Evolutionary conservation across 345 rosid genomes (phyloP).

Genomic region (Pistacia atlantica): DNA sequence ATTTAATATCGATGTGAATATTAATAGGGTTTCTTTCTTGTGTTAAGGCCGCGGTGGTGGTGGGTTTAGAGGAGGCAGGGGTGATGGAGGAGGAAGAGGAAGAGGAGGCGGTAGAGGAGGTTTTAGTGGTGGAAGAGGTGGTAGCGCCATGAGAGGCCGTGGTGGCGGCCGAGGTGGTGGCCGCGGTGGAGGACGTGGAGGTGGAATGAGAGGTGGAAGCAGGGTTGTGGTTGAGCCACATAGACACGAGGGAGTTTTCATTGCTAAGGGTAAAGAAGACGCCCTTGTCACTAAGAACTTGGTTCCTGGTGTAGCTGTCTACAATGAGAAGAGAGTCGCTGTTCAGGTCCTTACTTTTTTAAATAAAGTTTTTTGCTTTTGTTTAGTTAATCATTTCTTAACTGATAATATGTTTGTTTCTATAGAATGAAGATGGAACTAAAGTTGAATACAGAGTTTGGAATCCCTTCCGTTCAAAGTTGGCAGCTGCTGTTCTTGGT

Average conservation of each 20-base stretch:
- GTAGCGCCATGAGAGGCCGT: conserved; percentile 48
- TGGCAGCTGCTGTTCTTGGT: conserved; percentile 96
- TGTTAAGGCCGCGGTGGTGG: conserved; percentile 51
- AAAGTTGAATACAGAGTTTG: conserved; percentile 92
- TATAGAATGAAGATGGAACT: conserved; percentile 87
- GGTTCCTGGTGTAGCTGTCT: conserved; percentile 94
- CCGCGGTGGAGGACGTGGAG: conserved; percentile 51
- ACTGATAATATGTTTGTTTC: no score
- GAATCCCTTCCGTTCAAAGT: conserved; percentile 98
- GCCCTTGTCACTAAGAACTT: conserved; percentile 89
- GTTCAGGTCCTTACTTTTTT: conserved; percentile 57
- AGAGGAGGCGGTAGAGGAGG: conserved; percentile 43
- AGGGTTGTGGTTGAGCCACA: conserved; percentile 85
- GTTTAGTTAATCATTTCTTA: not conserved
- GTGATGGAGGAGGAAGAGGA: conserved; percentile 47
- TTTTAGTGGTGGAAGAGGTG: conserved; percentile 44
- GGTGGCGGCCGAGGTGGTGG: conserved; percentile 55
- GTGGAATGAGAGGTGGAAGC: conserved; percentile 93
- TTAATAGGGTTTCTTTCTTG: not conserved
- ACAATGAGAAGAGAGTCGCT: conserved; percentile 87
- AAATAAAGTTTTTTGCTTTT: not conserved
- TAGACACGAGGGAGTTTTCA: conserved; percentile 83
- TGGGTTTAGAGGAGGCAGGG: conserved; percentile 47
- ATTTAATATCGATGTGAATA: not conserved
- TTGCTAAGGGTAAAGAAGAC: conserved; percentile 94